Evolutionary conservation across 129 eudicot genomes (phyloP).

Genomic region (Artemisia tridentata): DNA sequence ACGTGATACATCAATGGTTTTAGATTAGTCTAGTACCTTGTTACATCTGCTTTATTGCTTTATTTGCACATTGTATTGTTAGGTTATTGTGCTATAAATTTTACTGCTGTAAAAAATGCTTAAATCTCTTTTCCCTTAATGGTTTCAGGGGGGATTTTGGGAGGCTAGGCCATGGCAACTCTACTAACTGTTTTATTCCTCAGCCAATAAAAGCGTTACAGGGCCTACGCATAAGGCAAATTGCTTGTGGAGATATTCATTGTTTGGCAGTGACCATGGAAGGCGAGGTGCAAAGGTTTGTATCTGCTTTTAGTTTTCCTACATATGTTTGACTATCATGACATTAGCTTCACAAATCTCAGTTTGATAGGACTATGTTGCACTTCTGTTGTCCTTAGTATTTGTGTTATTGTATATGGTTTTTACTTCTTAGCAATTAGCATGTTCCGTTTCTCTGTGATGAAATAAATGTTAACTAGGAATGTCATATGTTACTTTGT

Average conservation of each 20-base stretch:
- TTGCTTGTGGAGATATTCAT: slow-evolving; percentile 98
- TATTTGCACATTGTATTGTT: not conserved
- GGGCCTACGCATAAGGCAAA: slow-evolving; percentile 68
- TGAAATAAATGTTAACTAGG: too few relatives aligned
- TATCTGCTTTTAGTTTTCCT: not conserved
- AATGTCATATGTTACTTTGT: too few relatives aligned
- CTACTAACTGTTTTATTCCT: slow-evolving; percentile 86
- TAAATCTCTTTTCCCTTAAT: not conserved
- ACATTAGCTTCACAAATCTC: too few relatives aligned
- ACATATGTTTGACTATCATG: too few relatives aligned
- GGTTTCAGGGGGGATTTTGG: slow-evolving; percentile 96
- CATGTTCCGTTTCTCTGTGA: too few relatives aligned
- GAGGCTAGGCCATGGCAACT: slow-evolving; percentile 98
- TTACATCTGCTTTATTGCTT: slow-evolving; percentile 2
- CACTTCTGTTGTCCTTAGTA: too few relatives aligned
- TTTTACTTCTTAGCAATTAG: too few relatives aligned
- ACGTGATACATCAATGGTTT: not conserved
- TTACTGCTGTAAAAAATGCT: not conserved
- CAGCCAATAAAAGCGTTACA: slow-evolving; percentile 88
- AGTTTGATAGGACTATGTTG: too few relatives aligned
- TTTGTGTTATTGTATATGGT: too few relatives aligned
- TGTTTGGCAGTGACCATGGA: slow-evolving; percentile 97
- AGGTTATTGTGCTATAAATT: not conserved
- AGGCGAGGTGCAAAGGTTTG: slow-evolving; percentile 92
- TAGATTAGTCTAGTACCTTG: slow-evolving; percentile 1